Base-by-base conservation (phyloP, 345 rosid genomes). In the Alliaria petiolata region DNA sequence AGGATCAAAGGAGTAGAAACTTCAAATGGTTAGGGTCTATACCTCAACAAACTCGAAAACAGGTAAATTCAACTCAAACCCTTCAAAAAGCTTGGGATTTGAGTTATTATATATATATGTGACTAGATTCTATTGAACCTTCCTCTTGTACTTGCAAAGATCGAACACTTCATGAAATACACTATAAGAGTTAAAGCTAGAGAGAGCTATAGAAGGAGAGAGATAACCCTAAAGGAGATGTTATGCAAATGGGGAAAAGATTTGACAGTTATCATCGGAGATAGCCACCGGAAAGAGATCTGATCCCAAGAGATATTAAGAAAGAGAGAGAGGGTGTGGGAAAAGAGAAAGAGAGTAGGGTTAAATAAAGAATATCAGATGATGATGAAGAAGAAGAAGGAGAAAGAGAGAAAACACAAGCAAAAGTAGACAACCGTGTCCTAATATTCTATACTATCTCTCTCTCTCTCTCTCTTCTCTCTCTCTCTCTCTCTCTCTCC, bases 181-280 rank as follows among this genome's bases (percentile, higher is more conserved):
- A 36, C 66, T 56, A 72, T 26, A 57, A n/a, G 28, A 62, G 45
- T 22, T 28, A 31, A 45, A 54, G 33, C 40, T 72, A 57, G 69
- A 74, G n/a, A n/a, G n/a, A n/a, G n/a, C n/a, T n/a, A n/a, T n/a
- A n/a, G 26, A 67, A 40, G 58, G 45, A 70, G 44, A 71, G 49
- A 75, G 39, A 69, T 50, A 63, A 43, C 74, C 52, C 70, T 33
- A 56, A 75, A 81, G 30, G 15, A 65, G 43, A 47, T 14, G 25
- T 66, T 74, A 59, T 56, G 60, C 49, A 57, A 57, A 73, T 47
- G 60, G n/a, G n/a, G 53, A 31, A 59, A 66, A 49, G 72, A 56
- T 74, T 43, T 66, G 72, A 65, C 60, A 81, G 81, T 26, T 39
- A 62, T 78, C 83, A 87, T 90, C 79, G 86, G 89, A 88, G 81